These are phyloP conservation scores for Phytophthora megakarya DNA, from an alignment of 352 stramenopile genomes.

Conservation along the genomic window DNA sequence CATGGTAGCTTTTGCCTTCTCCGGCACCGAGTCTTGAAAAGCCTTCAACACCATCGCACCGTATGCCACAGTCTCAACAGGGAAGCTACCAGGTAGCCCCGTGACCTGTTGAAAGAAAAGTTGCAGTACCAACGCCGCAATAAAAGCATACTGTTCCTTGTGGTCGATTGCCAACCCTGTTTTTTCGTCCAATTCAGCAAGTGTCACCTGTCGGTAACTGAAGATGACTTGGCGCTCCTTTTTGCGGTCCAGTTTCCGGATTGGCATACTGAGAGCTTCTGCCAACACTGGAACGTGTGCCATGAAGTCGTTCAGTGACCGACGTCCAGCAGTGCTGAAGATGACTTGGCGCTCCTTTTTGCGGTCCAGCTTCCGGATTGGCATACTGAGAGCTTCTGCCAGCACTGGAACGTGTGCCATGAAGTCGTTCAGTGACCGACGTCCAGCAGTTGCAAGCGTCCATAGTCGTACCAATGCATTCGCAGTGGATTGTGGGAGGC, in stretches of 20 bases:
- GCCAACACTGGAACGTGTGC: conserved; percentile 59
- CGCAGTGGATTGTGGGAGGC: conserved; percentile 52
- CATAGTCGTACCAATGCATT: conserved; percentile 64
- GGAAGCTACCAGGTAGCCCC: conserved; percentile 54
- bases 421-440: conserved; percentile 67
- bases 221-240: conserved; percentile 82
- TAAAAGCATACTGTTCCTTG: conserved; percentile 27
- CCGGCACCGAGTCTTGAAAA: conserved; percentile 43
- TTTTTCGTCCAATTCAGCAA: conserved; percentile 50
- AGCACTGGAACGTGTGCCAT: conserved; percentile 60
- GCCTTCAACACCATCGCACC: conserved; percentile 47
- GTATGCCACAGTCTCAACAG: conserved; percentile 40
- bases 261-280: conserved; percentile 70
- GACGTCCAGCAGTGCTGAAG: conserved; percentile 60
- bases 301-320: conserved; percentile 68
- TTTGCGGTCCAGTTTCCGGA: conserved; percentile 83
- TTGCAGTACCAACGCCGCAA: conserved; percentile 45
- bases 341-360: conserved; percentile 83
- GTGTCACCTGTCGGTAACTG: conserved; percentile 52
- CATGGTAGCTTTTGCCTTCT: conserved; percentile 39
- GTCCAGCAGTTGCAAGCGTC: conserved; percentile 69
- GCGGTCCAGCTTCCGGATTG: conserved; percentile 76
- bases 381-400: conserved; percentile 70
- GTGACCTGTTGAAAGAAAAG: conserved; percentile 79
- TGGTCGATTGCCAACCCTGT: conserved; percentile 7